Evolutionary conservation across 306 rosid genomes (phyloP), one percentile per base, ranked within the genome.

Genomic region (Ceratonia siliqua): DNA sequence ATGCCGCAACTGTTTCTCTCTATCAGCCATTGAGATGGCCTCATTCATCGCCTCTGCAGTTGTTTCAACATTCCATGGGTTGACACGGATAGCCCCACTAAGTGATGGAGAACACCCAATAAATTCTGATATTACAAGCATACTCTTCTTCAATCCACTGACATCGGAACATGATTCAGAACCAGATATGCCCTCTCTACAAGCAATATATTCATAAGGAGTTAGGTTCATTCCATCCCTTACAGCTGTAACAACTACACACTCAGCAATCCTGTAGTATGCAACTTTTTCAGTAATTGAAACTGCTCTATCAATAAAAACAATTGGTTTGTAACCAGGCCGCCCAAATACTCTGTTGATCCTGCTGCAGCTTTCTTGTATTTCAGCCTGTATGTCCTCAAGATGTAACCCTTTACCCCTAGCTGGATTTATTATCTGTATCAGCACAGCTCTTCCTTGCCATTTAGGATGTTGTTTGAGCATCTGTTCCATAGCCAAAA

Each of bases 61-160:
- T 73, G 86, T 63, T 76, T 91, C 94, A 68, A 91, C 85, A 81
- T 83, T 88, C 94, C 96, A 91, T 62, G 94, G 96, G 64, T 89
- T 91, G 54, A 88, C 68, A 30, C 94, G 96, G 65, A 91, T 87
- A 52, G 96, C 93, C 74, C 96, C 96, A 58, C 94, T 88, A 2
- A 91, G 94, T 17, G 96, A 91, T 43, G 93, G 96, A 80, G 96
- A 88, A 62, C 96, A 91, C 50, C 96, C 96, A 80, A 91, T 84
- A 80, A 91, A 91, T 70, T 91, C 96, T 21, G 94, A 88, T 76
- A 91, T 85, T 74, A 88, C 96, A n/a, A 91, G 61, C 92, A 91
- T 87, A 77, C 96, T 89, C 90, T 88, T 89, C 82, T 87, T 89
- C 38, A 89, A 84, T 28, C 78, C 80, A 18, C 43, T 58, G 53